These are phyloP conservation scores for Lasiodiplodia sp. DNA, from an alignment of 2,329 filamentous ascomycete species.

Conservation along the genomic window DNA sequence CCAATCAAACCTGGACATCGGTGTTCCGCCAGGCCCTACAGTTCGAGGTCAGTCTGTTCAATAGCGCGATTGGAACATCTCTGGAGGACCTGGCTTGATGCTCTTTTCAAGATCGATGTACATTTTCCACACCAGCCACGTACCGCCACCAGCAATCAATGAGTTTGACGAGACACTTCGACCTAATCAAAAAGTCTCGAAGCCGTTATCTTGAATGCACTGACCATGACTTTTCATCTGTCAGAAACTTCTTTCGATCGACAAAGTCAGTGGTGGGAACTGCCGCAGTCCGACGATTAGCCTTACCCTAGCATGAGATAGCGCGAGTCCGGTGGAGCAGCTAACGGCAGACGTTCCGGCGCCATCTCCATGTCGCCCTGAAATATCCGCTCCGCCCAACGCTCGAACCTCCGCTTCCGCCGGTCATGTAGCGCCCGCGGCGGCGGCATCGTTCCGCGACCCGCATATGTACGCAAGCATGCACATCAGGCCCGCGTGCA, in stretches of 20 bases:
- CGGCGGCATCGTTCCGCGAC: slow-evolving; percentile 20
- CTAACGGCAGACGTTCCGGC: neutral
- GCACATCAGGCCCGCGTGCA: neutral
- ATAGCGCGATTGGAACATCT: neutral
- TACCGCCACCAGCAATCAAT: neutral
- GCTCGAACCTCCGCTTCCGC: neutral
- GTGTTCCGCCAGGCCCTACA: slow-evolving; percentile 12
- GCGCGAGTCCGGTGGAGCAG: neutral
- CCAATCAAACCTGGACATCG: neutral
- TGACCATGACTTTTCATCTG: neutral
- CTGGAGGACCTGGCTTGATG: neutral
- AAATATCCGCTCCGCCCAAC: slow-evolving; percentile 4
- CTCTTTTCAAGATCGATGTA: neutral
- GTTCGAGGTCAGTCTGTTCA: neutral
- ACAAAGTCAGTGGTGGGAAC: neutral
- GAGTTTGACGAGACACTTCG: neutral
- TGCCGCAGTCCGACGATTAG: slow-evolving; percentile 1
- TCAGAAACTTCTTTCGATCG: neutral
- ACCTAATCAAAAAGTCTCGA: neutral
- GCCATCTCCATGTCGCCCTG: neutral
- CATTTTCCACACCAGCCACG: neutral
- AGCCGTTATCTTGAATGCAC: neutral
- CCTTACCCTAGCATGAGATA: neutral
- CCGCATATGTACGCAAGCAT: neutral
- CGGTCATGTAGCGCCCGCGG: slow-evolving; percentile 2